Conservation (phyloP, 2,329 filamentous ascomycete species). For the Fusarium zealandicum region DNA sequence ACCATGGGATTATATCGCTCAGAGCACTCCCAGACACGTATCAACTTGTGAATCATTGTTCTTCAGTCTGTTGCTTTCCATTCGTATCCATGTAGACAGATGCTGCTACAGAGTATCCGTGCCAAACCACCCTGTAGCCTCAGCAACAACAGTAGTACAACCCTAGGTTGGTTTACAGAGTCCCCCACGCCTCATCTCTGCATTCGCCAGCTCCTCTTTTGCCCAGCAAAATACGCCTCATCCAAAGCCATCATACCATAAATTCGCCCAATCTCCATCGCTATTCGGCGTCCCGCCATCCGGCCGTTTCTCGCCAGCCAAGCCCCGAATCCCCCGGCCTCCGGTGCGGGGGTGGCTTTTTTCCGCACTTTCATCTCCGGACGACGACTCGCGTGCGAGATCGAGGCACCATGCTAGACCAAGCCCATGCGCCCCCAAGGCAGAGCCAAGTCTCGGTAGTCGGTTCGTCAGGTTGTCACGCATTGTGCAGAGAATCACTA, state of each 20-base stretch:
- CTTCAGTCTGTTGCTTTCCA: too few relatives aligned
- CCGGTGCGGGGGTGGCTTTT: slow-evolving; percentile 25
- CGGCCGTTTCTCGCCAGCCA: slow-evolving; percentile 24
- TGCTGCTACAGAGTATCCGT: too few relatives aligned
- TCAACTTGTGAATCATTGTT: too few relatives aligned
- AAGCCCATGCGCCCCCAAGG: not conserved
- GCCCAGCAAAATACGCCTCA: not conserved
- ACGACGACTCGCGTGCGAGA: slow-evolving; percentile 4
- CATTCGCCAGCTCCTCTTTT: not conserved
- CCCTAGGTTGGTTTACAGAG: not conserved
- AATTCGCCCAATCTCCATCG: slow-evolving; percentile 16
- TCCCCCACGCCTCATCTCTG: slow-evolving; percentile 8
- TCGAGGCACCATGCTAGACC: not conserved
- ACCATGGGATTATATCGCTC: slow-evolving; percentile 15
- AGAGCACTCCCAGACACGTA: too few relatives aligned
- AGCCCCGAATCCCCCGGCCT: slow-evolving; percentile 20
- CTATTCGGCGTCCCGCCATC: slow-evolving; percentile 39
- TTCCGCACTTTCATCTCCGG: slow-evolving; percentile 37
- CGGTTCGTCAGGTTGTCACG: not conserved
- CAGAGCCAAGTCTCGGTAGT: slow-evolving; percentile 9
- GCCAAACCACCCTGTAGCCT: not conserved
- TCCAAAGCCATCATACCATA: slow-evolving; percentile 10
- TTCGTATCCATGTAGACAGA: too few relatives aligned
- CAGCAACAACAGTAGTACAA: too few relatives aligned
- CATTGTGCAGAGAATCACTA: too few relatives aligned